Evolutionary conservation across 257 asterid species (phyloP).

Genomic region (Solanum chmielewskii): DNA sequence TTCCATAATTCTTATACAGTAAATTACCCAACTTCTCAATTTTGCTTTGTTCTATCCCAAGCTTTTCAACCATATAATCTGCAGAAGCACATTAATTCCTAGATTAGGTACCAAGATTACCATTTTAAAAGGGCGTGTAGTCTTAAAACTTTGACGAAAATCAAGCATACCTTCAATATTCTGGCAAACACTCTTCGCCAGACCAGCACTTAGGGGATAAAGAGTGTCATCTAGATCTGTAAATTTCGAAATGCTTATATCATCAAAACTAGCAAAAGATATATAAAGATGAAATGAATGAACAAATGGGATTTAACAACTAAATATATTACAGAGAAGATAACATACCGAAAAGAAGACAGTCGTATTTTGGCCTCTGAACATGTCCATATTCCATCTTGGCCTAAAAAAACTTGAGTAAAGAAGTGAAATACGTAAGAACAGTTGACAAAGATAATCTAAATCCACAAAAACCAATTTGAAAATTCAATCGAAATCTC

Average conservation of each 20-base stretch:
- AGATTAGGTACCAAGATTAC: neutral
- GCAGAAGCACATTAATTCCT: neutral
- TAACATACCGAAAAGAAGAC: constrained; percentile 85
- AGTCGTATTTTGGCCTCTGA: constrained; percentile 68
- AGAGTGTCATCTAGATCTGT: constrained; percentile 94
- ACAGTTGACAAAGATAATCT: constrained; percentile 10
- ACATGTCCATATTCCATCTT: constrained; percentile 70
- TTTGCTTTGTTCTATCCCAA: constrained; percentile 63
- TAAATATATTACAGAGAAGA: neutral
- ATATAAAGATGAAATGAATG: neutral
- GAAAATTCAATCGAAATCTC: constrained; percentile 9
- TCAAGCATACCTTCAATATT: constrained; percentile 62
- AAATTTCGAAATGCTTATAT: neutral
- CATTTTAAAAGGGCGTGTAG: neutral
- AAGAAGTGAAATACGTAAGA: constrained; percentile 25
- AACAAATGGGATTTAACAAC: neutral
- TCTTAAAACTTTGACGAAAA: neutral
- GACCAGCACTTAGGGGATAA: constrained; percentile 80
- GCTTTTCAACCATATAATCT: constrained; percentile 81
- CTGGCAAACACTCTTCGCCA: constrained; percentile 46
- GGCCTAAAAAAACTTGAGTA: constrained; percentile 25
- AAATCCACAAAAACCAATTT: constrained; percentile 5
- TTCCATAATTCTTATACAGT: constrained; percentile 80
- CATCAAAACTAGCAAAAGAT: neutral
- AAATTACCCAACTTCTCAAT: constrained; percentile 52